Evolutionary conservation across 1,284 basidiomycete species (phyloP).

Genomic region (Ustilago crameri): DNA sequence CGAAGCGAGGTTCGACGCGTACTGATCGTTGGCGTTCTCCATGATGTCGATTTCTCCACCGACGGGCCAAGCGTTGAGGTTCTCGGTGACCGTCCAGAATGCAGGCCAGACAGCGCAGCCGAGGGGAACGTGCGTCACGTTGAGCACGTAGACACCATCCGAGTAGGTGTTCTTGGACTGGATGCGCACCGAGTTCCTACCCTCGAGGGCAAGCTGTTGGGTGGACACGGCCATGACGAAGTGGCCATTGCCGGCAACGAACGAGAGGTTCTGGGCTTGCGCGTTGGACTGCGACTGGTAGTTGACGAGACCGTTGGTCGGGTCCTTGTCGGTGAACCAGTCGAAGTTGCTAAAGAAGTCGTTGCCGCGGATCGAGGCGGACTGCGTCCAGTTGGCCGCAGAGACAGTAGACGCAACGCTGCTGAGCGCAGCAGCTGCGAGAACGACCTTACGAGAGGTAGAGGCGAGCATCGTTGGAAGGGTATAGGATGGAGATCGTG

Average conservation of each 20-base stretch:
- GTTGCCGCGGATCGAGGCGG: conserved; percentile 29
- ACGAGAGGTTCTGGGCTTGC: conserved; percentile 54
- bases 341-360: conserved; percentile 57
- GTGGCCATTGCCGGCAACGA: conserved; percentile 42
- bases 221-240: conserved; percentile 64
- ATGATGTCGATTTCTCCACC: conserved; percentile 67
- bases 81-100: conserved; percentile 64
- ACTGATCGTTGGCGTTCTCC: conserved; percentile 65
- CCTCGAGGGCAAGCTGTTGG: conserved; percentile 26
- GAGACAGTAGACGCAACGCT: conserved; percentile 8
- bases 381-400: conserved; percentile 45
- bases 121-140: conserved; percentile 59
- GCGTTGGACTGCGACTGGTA: conserved; percentile 49
- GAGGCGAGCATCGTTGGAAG: conserved; percentile 18
- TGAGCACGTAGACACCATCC: conserved; percentile 64
- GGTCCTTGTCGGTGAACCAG: conserved; percentile 55
- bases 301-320: conserved; percentile 62
- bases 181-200: conserved; percentile 60
- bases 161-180: conserved; percentile 54
- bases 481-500: neutral
- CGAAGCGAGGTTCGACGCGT: conserved; percentile 47
- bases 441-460: conserved; percentile 7
- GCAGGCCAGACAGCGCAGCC: conserved; percentile 67
- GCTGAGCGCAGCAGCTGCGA: conserved; percentile 4
- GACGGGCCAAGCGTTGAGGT: conserved; percentile 52